Percentiles rank a stretch among this genome's conserved stretches.
phyloP scores from a whole-genome alignment of 345 rosid species.

The Xanthoceras sorbifolium region DNA sequence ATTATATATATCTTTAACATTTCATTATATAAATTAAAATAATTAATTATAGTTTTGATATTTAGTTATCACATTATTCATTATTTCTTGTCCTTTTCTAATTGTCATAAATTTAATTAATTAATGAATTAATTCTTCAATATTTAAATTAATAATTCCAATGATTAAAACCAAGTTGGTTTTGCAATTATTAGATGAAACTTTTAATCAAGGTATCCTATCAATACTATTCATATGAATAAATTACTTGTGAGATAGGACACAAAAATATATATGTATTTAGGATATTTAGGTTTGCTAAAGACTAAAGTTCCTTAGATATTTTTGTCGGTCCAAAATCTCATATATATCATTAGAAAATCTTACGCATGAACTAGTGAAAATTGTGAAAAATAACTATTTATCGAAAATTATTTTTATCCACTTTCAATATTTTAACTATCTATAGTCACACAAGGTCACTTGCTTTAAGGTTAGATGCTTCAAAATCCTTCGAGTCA shows the following conservation, averaged over 20 bases:
- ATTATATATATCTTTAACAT: background rate
- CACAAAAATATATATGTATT: background rate
- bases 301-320: too few species aligned
- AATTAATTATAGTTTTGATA: background rate
- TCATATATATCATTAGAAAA: too few species aligned
- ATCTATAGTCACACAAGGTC: too few species aligned
- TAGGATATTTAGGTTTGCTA: too few species aligned
- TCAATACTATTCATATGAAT: background rate
- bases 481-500: too few species aligned
- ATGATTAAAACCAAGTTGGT: conserved; percentile 11
- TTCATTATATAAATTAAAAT: background rate
- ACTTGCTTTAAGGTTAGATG: too few species aligned
- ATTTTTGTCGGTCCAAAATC: too few species aligned
- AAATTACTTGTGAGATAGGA: background rate
- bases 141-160: background rate
- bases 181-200: background rate
- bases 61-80: conserved; percentile 6
- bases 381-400: too few species aligned
- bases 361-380: too few species aligned
- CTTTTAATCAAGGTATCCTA: background rate
- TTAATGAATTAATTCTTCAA: background rate
- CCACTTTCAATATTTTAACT: too few species aligned
- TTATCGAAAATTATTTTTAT: too few species aligned
- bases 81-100: conserved; percentile 14
- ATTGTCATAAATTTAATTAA: background rate